A percentile compares a stretch with the other conserved stretches of the same genome.
These are phyloP conservation scores for Xylariaceae sp. DNA, from an alignment of 2,329 filamentous ascomycete genomes.

Conservation along the genomic window DNA sequence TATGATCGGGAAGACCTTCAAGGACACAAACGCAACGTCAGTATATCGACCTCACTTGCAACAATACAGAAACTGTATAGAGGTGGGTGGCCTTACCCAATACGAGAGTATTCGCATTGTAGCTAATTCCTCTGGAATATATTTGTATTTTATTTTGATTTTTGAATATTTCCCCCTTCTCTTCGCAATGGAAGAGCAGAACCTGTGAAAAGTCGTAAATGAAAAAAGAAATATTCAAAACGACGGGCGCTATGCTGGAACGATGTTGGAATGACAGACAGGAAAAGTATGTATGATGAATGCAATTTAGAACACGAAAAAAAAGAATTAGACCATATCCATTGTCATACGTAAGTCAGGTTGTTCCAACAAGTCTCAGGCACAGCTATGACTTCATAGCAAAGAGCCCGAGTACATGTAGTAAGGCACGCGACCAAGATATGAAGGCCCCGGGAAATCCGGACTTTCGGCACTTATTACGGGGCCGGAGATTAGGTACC, in stretches of 20 bases:
- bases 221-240: neutral
- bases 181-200: neutral
- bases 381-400: neutral
- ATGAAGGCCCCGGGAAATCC: neutral
- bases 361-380: neutral
- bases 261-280: constrained; percentile 2
- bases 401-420: neutral
- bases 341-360: neutral
- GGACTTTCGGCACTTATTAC: neutral
- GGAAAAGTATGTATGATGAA: neutral
- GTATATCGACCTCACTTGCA: neutral
- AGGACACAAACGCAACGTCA: constrained; percentile 2
- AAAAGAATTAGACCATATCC: too few species aligned
- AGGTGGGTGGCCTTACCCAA: constrained; percentile 27
- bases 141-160: neutral
- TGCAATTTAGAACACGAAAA: neutral
- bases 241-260: neutral
- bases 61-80: neutral
- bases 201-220: neutral
- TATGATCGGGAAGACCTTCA: constrained; percentile 68
- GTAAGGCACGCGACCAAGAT: too few species aligned
- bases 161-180: constrained; percentile 4
- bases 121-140: neutral
- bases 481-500: neutral
- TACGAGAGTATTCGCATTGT: constrained; percentile 32